phyloP scores from a whole-genome alignment of 1,139 yeast species.

The Pichia cactophila region DNA sequence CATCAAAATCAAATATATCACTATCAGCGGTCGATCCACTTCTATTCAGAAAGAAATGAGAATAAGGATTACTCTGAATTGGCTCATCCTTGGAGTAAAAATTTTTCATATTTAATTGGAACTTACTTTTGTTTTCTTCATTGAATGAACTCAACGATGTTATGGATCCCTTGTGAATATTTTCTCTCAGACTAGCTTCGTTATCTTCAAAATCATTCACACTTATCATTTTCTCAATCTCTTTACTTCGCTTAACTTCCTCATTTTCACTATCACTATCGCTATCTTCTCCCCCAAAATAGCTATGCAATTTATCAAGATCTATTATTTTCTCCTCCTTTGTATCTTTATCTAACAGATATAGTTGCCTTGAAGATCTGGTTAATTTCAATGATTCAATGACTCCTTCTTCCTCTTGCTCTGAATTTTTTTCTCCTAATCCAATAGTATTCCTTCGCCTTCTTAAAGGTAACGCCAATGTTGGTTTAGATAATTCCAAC shows the following conservation, averaged over 20 bases:
- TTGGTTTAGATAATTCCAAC: conserved; percentile 5
- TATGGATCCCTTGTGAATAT: conserved; percentile 14
- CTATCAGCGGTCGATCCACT: conserved; percentile 2
- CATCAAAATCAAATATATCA: conserved; percentile 8
- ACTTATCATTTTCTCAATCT: conserved; percentile 4
- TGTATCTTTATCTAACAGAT: conserved; percentile 19
- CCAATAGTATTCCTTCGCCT: conserved; percentile 26
- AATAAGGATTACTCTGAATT: conserved; percentile 13
- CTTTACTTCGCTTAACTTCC: not conserved
- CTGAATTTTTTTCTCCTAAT: conserved; percentile 13
- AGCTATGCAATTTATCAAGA: conserved; percentile 24
- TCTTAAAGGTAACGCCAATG: conserved; percentile 5
- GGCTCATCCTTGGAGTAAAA: conserved; percentile 12
- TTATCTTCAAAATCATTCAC: conserved; percentile 6
- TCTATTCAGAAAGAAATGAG: conserved; percentile 13
- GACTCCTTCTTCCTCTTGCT: conserved; percentile 7
- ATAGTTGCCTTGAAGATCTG: conserved; percentile 24
- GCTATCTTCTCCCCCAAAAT: conserved; percentile 22
- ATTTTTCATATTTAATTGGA: conserved; percentile 14
- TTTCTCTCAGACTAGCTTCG: conserved; percentile 4
- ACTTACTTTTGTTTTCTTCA: conserved; percentile 16
- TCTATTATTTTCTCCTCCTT: conserved; percentile 21
- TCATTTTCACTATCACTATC: conserved; percentile 10
- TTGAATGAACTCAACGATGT: conserved; percentile 17
- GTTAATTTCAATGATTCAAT: conserved; percentile 21